Conservation (phyloP, 1,139 yeast genomes). For the Keqinozyma sinolaborantium region DNA sequence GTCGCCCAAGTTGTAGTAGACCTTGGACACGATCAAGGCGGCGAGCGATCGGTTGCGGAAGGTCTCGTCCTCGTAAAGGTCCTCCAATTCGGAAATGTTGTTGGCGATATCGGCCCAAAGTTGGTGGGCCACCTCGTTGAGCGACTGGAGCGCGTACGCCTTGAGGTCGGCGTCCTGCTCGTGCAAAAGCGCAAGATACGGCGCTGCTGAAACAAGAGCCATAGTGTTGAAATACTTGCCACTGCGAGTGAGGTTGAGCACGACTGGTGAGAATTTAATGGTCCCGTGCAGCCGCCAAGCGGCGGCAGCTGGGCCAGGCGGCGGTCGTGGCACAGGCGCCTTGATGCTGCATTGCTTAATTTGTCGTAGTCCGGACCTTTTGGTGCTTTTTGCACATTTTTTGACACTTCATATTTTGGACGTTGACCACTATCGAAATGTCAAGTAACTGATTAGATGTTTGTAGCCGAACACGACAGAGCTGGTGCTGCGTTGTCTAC, state of each 20-base stretch:
- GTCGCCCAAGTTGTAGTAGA: slow-evolving; percentile 93
- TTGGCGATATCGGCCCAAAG: slow-evolving; percentile 98
- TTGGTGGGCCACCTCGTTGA: slow-evolving; percentile 82
- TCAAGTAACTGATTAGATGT: too few relatives aligned
- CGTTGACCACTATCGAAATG: too few relatives aligned
- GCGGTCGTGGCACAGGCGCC: not conserved
- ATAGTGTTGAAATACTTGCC: slow-evolving; percentile 18
- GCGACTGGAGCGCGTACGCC: slow-evolving; percentile 78
- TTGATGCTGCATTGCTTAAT: too few relatives aligned
- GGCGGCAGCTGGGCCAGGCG: not conserved
- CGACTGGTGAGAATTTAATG: not conserved
- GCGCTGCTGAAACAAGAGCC: slow-evolving; percentile 79
- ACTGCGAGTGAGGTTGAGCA: not conserved
- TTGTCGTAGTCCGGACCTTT: too few relatives aligned
- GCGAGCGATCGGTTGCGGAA: slow-evolving; percentile 81
- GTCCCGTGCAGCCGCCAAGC: not conserved
- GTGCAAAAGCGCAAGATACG: slow-evolving; percentile 80
- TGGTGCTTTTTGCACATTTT: too few relatives aligned
- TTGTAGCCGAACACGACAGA: too few relatives aligned
- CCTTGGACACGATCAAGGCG: slow-evolving; percentile 89
- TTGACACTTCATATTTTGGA: too few relatives aligned
- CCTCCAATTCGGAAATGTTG: slow-evolving; percentile 81
- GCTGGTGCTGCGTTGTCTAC: too few relatives aligned
- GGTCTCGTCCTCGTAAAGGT: slow-evolving; percentile 77
- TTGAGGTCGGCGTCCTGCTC: slow-evolving; percentile 80